These are phyloP conservation scores for Tricholoma bakamatsutake DNA, from an alignment of 768 basidiomycete species.

Conservation along the genomic window DNA sequence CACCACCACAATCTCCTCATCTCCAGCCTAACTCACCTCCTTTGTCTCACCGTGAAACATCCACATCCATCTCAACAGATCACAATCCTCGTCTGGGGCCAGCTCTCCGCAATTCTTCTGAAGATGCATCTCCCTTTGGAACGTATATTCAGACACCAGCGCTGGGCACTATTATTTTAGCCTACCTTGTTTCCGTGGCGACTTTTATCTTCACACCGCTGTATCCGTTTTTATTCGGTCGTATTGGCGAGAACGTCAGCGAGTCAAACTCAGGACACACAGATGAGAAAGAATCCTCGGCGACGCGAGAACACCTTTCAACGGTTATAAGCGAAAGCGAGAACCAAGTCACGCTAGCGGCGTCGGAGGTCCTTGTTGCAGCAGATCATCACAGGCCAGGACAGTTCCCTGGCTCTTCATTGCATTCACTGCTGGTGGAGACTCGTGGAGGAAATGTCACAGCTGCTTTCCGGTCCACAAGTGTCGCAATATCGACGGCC, in stretches of 20 bases:
- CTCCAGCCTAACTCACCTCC: constrained; percentile 15
- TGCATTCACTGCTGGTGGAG: constrained; percentile 13
- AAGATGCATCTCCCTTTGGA: not conserved
- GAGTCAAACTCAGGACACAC: not conserved
- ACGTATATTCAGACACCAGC: not conserved
- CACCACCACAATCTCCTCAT: constrained; percentile 33
- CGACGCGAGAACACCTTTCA: not conserved
- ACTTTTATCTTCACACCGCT: not conserved
- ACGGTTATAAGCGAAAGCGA: not conserved
- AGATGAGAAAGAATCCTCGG: not conserved
- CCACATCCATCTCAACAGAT: not conserved
- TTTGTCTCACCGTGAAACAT: not conserved
- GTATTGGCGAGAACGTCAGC: not conserved
- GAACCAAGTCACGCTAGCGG: not conserved
- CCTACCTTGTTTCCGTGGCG: not conserved
- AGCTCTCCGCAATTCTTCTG: not conserved
- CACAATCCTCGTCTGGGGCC: not conserved
- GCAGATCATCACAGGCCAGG: not conserved
- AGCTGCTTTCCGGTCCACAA: constrained; percentile 12
- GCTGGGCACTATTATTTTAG: not conserved
- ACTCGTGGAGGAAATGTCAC: constrained; percentile 9
- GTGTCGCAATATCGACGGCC: not conserved
- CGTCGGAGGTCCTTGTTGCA: not conserved
- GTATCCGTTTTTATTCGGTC: constrained; percentile 7
- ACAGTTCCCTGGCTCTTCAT: not conserved